phyloP scores from a whole-genome alignment of 805 yeast genomes.

The Starmera caribaea region DNA sequence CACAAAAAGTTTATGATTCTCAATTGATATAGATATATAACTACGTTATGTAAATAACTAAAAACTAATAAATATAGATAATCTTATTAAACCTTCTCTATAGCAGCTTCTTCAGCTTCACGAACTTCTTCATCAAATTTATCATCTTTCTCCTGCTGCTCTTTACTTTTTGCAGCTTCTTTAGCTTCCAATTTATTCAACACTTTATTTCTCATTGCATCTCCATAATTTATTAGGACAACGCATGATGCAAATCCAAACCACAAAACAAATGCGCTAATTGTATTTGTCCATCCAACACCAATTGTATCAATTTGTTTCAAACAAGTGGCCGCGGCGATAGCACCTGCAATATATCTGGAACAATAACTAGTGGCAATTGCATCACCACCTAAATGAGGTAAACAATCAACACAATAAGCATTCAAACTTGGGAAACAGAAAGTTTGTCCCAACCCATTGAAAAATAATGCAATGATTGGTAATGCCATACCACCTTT shows the following conservation, averaged over 20 bases:
- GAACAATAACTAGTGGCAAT: slow-evolving; percentile 44
- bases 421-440: slow-evolving; percentile 45
- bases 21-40: slow-evolving; percentile 1
- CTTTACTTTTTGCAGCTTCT: not conserved
- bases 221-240: not conserved
- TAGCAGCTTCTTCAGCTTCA: too few species aligned
- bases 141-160: not conserved
- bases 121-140: slow-evolving; percentile 1
- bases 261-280: slow-evolving; percentile 34
- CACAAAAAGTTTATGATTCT: slow-evolving; percentile 20
- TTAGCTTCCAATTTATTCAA: not conserved
- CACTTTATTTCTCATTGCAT: not conserved
- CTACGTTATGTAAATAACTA: too few species aligned
- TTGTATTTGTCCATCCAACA: slow-evolving; percentile 47
- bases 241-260: slow-evolving; percentile 20
- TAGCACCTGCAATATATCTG: slow-evolving; percentile 40
- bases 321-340: slow-evolving; percentile 41
- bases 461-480: slow-evolving; percentile 35
- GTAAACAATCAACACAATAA: slow-evolving; percentile 50
- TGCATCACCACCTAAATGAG: slow-evolving; percentile 44
- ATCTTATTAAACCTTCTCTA: too few species aligned
- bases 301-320: slow-evolving; percentile 38
- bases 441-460: slow-evolving; percentile 42
- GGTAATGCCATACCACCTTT: slow-evolving; percentile 51
- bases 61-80: too few species aligned